Percentiles rank a stretch among this genome's conserved stretches.
These are phyloP conservation scores for Orychophragmus violaceus DNA, from an alignment of 345 rosid genomes.

Conservation along the genomic window DNA sequence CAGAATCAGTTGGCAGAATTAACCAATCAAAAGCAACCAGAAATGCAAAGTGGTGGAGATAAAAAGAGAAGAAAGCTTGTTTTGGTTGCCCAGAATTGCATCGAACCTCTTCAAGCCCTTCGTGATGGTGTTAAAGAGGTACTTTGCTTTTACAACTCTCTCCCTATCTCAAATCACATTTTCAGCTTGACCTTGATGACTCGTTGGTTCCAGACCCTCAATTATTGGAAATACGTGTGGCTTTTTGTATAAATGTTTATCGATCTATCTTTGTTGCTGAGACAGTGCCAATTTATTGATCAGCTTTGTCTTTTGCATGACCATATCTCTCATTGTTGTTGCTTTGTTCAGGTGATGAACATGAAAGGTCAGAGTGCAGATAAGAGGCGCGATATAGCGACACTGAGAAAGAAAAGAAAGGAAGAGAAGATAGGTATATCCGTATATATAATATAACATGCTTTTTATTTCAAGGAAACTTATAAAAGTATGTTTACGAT, in stretches of 20 bases:
- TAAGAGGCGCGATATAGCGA: constrained; percentile 45
- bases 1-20: constrained; percentile 76
- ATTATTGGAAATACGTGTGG: background rate
- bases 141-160: background rate
- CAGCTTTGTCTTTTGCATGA: background rate
- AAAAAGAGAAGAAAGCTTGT: constrained; percentile 55
- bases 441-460: background rate
- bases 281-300: background rate
- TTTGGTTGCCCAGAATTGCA: constrained; percentile 74
- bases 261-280: background rate
- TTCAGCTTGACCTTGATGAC: constrained; percentile 7
- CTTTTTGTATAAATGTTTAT: background rate
- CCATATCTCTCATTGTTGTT: background rate
- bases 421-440: constrained; percentile 85
- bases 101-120: constrained; percentile 96
- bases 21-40: constrained; percentile 38
- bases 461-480: background rate
- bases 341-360: constrained; percentile 46
- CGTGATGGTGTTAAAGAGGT: constrained; percentile 70
- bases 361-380: constrained; percentile 47
- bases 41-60: constrained; percentile 27
- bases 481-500: background rate
- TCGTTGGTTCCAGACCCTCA: background rate
- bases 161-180: background rate
- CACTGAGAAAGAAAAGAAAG: constrained; percentile 57